Conservation (phyloP, 768 basidiomycete genomes). For the Tulasnella sp. region DNA sequence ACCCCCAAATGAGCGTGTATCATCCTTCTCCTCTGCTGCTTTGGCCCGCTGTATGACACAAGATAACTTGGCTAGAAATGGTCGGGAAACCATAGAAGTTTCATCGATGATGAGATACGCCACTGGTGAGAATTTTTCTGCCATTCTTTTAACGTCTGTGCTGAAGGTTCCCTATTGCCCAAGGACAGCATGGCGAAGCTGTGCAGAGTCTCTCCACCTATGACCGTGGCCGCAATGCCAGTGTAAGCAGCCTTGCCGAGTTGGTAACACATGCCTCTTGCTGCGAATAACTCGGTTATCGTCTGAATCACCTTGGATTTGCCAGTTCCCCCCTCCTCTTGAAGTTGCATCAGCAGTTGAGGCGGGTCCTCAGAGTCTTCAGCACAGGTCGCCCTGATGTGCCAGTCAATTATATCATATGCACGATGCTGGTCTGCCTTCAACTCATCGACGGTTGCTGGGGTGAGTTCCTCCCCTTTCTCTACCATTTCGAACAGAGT, state of each 20-base stretch:
- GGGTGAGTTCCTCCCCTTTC: no score
- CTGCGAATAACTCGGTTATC: slow-evolving; percentile 27
- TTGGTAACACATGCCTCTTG: neutral
- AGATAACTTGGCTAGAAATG: slow-evolving; percentile 21
- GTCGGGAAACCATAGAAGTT: slow-evolving; percentile 27
- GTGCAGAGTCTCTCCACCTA: slow-evolving; percentile 24
- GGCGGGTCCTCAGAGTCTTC: slow-evolving; percentile 17
- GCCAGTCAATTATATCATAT: slow-evolving; percentile 28
- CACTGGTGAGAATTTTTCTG: neutral
- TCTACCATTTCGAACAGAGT: no score
- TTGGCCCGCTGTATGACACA: slow-evolving; percentile 12
- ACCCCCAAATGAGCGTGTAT: slow-evolving; percentile 26
- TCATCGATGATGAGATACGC: slow-evolving; percentile 31
- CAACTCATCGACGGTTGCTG: no score
- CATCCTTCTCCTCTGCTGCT: neutral
- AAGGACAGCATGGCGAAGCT: neutral
- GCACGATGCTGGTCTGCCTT: slow-evolving; percentile 27
- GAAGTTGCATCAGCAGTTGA: slow-evolving; percentile 30
- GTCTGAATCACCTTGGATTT: slow-evolving; percentile 33
- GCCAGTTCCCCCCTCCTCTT: slow-evolving; percentile 34
- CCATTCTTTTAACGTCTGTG: slow-evolving; percentile 2
- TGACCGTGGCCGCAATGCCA: slow-evolving; percentile 31
- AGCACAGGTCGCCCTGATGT: slow-evolving; percentile 20
- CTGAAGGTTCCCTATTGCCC: neutral
- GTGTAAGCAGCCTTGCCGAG: slow-evolving; percentile 31